These are phyloP conservation scores for Botrytis aclada DNA, from an alignment of 2,329 filamentous ascomycete species.

Conservation along the genomic window DNA sequence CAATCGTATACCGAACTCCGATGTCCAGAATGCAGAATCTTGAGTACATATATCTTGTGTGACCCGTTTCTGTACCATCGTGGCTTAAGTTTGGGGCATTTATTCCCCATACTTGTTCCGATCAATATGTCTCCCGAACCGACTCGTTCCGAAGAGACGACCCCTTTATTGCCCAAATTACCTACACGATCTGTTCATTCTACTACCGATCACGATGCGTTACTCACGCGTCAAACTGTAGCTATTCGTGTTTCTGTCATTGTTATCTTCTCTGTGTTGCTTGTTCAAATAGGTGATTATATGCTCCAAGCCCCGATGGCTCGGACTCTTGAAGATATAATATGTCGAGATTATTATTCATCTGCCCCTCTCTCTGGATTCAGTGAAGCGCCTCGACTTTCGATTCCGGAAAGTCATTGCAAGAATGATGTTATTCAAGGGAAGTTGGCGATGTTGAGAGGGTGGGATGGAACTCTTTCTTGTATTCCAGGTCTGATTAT, in stretches of 20 bases:
- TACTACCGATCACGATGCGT: not conserved
- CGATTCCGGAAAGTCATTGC: slow-evolving; percentile 45
- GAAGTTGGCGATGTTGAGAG: slow-evolving; percentile 50
- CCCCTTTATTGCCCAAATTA: not conserved
- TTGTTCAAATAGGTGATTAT: slow-evolving; percentile 45
- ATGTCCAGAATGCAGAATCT: not conserved
- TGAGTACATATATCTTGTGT: not conserved
- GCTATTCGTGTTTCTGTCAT: slow-evolving; percentile 11
- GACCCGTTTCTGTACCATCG: not conserved
- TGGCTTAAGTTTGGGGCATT: not conserved
- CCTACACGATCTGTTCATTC: not conserved
- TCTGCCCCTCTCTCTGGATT: slow-evolving; percentile 37
- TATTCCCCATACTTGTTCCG: not conserved
- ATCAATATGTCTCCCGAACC: not conserved
- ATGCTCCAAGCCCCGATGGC: slow-evolving; percentile 43
- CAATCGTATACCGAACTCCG: not conserved
- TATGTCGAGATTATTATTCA: slow-evolving; percentile 49
- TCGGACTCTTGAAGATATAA: slow-evolving; percentile 52
- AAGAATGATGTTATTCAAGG: slow-evolving; percentile 50
- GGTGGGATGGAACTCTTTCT: slow-evolving; percentile 46
- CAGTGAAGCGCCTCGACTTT: not conserved
- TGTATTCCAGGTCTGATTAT: slow-evolving; percentile 44
- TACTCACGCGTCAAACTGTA: not conserved
- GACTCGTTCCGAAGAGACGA: not conserved
- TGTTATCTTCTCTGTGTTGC: slow-evolving; percentile 27